phyloP scores from a whole-genome alignment of 2,329 filamentous ascomycete species.

The Penicillium verrucosum region DNA sequence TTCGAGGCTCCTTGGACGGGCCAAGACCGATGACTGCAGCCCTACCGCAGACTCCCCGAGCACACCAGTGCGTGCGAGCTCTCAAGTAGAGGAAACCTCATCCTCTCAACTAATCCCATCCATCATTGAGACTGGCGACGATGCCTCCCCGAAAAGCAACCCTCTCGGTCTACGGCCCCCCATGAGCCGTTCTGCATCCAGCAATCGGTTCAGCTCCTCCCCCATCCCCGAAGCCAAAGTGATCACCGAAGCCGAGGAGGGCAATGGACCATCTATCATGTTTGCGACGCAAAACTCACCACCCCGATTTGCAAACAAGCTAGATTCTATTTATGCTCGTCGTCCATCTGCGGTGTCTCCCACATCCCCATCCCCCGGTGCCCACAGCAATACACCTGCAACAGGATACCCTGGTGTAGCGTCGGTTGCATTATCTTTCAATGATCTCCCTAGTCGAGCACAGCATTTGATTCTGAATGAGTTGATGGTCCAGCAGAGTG shows the following conservation, averaged over 20 bases:
- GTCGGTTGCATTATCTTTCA: slow-evolving; percentile 72
- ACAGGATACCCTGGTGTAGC: slow-evolving; percentile 57
- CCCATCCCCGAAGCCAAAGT: slow-evolving; percentile 69
- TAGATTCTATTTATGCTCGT: slow-evolving; percentile 41
- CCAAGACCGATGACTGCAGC: slow-evolving; percentile 14
- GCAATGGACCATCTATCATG: slow-evolving; percentile 68
- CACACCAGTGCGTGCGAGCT: not conserved
- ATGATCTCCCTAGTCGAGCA: slow-evolving; percentile 77
- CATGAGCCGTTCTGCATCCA: slow-evolving; percentile 32
- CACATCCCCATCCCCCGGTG: slow-evolving; percentile 10
- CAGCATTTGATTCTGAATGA: slow-evolving; percentile 87
- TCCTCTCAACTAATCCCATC: slow-evolving; percentile 20
- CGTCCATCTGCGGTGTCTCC: slow-evolving; percentile 20
- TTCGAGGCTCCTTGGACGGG: slow-evolving; percentile 3
- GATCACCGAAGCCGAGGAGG: slow-evolving; percentile 55
- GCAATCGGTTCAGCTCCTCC: slow-evolving; percentile 62
- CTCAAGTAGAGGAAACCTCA: slow-evolving; percentile 3
- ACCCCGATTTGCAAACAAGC: slow-evolving; percentile 26
- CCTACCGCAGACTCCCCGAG: slow-evolving; percentile 8
- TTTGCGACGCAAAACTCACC: slow-evolving; percentile 57
- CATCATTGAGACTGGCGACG: slow-evolving; percentile 25
- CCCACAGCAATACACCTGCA: slow-evolving; percentile 28
- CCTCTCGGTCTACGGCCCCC: slow-evolving; percentile 22
- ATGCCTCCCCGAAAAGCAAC: slow-evolving; percentile 22
- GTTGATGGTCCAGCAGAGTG: slow-evolving; percentile 66